Percentiles rank a stretch among this genome's conserved stretches.
These are phyloP conservation scores for Fusarium sp. DNA, from an alignment of 2,329 filamentous ascomycete genomes.

Conservation along the genomic window DNA sequence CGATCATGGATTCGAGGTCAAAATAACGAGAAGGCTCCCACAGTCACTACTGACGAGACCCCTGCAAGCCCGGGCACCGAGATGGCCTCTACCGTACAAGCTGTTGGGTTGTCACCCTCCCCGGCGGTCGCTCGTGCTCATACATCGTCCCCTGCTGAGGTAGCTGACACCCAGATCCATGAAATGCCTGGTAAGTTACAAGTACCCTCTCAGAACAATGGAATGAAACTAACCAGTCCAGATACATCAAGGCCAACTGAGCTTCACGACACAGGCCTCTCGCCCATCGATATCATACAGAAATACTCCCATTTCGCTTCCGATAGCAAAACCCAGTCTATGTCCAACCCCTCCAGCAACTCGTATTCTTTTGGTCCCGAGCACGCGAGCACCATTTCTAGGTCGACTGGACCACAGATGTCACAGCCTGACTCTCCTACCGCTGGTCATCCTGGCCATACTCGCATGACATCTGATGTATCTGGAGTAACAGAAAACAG, in stretches of 20 bases:
- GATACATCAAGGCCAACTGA: slow-evolving; percentile 60
- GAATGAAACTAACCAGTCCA: slow-evolving; percentile 28
- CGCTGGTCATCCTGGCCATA: slow-evolving; percentile 8
- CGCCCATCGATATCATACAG: slow-evolving; percentile 55
- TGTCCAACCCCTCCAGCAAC: slow-evolving; percentile 41
- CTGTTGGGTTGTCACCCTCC: slow-evolving; percentile 12
- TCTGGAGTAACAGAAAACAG: slow-evolving; percentile 32
- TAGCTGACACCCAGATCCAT: slow-evolving; percentile 57
- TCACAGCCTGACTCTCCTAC: slow-evolving; percentile 25
- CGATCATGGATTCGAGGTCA: slow-evolving; percentile 64
- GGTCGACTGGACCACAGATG: slow-evolving; percentile 38
- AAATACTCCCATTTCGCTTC: slow-evolving; percentile 46
- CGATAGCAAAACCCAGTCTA: slow-evolving; percentile 24
- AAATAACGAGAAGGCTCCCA: slow-evolving; percentile 56
- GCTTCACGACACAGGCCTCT: slow-evolving; percentile 57
- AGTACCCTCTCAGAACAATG: accelerated
- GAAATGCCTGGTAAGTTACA: slow-evolving; percentile 60
- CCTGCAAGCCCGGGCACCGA: slow-evolving; percentile 55
- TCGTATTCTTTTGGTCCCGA: slow-evolving; percentile 42
- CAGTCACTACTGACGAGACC: slow-evolving; percentile 58
- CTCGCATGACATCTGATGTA: slow-evolving; percentile 39
- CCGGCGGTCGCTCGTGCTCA: slow-evolving; percentile 33
- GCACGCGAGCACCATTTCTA: slow-evolving; percentile 46
- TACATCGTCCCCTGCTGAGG: slow-evolving; percentile 49
- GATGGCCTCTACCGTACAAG: slow-evolving; percentile 45